Base-by-base conservation (phyloP, 306 rosid species). In the Lablab purpureus region DNA sequence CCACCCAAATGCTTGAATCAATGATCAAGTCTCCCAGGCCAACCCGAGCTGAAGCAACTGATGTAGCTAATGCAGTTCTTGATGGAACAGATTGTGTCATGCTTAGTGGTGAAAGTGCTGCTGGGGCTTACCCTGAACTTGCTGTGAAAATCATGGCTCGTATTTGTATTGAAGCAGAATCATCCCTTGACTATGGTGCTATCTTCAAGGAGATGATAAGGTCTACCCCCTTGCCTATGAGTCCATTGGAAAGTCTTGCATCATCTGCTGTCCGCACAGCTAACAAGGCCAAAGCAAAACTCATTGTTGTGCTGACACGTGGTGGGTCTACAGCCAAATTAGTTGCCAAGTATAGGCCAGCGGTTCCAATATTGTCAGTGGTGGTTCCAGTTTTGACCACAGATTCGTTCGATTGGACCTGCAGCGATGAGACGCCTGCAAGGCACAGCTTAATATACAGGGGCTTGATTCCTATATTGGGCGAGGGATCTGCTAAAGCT, bases 81-180 rank as follows among this genome's bases (percentile, higher is more conserved):
- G 98, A 94, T 76, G 98, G 98, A 69, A 94, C 97, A 4, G 98
- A 94, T 75, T 94, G 98, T 68, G 98, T 94, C 34, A 94, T 94
- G 98, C 98, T 91, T 73, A 94, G 98, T 81, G 98, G 98, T 65
- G 98, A 94, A 82, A 94, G 98, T 82, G 98, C 98, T 32, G 98
- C 97, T 43, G 98, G 98, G 77, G 89, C 96, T 21, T 92, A 94
- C 72, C 98, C 98, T 13, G 98, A 94, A 77, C 80, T 94, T 28
- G 97, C 98, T 4, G 97, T 94, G 75, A 94, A 90, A 83, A 92
- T 89, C 86, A 94, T 94, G 98, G 90, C 94, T 55, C 93, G 96
- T 5, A 94, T 94, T 60, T 94, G 98, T 49, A 85, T 94, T 19
- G 98, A 94, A 85, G 96, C 97, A 46, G 98, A 94, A 79, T 94